Conservation (phyloP, 139 green algal genomes). For the Chlorella sp. region DNA sequence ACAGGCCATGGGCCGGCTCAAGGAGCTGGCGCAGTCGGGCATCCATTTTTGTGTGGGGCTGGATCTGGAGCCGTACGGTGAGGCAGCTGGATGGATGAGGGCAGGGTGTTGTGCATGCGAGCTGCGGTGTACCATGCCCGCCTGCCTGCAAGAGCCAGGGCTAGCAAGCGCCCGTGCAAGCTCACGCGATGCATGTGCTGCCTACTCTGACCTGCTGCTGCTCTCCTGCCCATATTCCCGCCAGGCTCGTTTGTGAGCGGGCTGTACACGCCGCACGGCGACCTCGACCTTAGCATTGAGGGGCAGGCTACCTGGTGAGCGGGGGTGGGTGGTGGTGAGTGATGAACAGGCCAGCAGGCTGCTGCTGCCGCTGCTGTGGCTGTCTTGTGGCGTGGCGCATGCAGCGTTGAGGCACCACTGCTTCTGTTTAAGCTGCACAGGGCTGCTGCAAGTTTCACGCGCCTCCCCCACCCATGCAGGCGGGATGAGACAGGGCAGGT, state of each 20-base stretch:
- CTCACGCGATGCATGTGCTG: too few species aligned
- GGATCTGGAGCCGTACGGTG: constrained; percentile 40
- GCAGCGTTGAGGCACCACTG: too few species aligned
- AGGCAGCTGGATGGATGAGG: neutral
- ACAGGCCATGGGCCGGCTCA: constrained; percentile 31
- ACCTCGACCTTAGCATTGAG: constrained; percentile 63
- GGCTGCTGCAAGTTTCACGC: neutral
- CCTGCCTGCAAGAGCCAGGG: too few species aligned
- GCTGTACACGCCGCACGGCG: constrained; percentile 54
- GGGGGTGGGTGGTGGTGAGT: neutral
- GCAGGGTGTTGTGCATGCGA: too few species aligned
- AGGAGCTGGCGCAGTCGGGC: constrained; percentile 30
- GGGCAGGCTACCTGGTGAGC: constrained; percentile 33
- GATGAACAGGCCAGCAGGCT: too few species aligned
- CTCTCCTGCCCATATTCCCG: neutral
- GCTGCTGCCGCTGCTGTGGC: too few species aligned
- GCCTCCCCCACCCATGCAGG: neutral
- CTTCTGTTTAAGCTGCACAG: too few species aligned
- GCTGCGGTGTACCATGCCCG: too few species aligned
- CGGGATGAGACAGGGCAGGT: constrained; percentile 9
- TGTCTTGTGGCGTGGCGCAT: too few species aligned
- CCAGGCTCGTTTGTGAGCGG: constrained; percentile 50
- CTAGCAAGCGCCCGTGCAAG: too few species aligned
- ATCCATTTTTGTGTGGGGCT: constrained; percentile 46
- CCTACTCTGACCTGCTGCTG: neutral